Evolutionary conservation across 345 rosid species (phyloP).

Genomic region (Camelina hispida): DNA sequence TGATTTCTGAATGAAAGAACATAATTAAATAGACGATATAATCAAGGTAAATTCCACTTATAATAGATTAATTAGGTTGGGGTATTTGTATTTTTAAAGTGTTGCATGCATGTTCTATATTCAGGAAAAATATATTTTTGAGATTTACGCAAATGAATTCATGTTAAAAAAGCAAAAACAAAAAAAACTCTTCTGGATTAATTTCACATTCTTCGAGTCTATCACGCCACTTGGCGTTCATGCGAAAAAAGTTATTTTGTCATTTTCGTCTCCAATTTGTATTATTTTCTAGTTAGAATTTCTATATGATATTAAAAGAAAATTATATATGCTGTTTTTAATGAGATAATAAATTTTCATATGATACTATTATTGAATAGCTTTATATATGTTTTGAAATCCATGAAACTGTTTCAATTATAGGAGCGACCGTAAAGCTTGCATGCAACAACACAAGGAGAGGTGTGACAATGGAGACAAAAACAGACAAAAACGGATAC

Average conservation of each 20-base stretch:
- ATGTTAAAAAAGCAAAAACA: no score
- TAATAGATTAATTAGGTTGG: no score
- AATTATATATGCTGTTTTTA: no score
- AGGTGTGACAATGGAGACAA: conserved; percentile 42
- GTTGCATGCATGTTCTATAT: no score
- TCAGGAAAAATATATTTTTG: no score
- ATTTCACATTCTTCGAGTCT: conserved; percentile 20
- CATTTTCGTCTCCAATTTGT: not conserved
- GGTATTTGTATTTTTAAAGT: no score
- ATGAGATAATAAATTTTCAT: not conserved
- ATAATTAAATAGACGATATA: no score
- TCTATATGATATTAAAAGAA: no score
- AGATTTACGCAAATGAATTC: no score
- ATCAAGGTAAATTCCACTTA: no score
- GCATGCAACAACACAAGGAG: conserved; percentile 72
- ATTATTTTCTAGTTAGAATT: no score
- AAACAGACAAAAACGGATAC: conserved; percentile 86
- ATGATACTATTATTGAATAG: not conserved
- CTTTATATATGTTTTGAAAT: not conserved
- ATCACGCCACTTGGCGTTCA: conserved; percentile 41
- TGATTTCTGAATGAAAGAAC: no score
- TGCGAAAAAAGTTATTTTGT: not conserved
- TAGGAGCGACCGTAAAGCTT: conserved; percentile 75
- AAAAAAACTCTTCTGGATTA: not conserved
- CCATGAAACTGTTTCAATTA: not conserved